Evolutionary conservation across 345 rosid species (phyloP).

Genomic region (Barbarea vulgaris): DNA sequence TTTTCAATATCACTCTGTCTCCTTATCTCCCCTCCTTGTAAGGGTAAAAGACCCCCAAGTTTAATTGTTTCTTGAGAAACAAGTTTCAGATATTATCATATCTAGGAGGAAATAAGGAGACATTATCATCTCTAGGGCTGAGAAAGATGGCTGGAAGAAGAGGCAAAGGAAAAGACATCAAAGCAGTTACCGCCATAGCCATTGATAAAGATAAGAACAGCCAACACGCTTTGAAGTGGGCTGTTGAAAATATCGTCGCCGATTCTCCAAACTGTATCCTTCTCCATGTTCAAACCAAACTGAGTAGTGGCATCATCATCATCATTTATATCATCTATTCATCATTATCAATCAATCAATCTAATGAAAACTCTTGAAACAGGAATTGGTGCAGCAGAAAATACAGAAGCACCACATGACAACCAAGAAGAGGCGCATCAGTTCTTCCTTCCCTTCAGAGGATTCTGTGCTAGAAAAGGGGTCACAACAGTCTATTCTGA

Average conservation of each 20-base stretch:
- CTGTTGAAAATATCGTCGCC: constrained; percentile 62
- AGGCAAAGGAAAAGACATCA: constrained; percentile 41
- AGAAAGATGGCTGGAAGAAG: constrained; percentile 31
- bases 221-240: constrained; percentile 81
- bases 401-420: constrained; percentile 53
- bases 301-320: constrained; percentile 26
- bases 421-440: constrained; percentile 52
- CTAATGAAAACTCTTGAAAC: constrained; percentile 24
- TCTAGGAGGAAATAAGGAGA: not conserved
- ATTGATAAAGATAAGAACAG: constrained; percentile 82
- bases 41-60: not conserved
- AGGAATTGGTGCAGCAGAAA: constrained; percentile 36
- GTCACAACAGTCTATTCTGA: too few relatives aligned
- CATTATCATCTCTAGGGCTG: constrained; percentile 3
- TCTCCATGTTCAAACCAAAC: constrained; percentile 58
- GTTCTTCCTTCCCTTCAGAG: constrained; percentile 68
- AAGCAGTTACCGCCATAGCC: constrained; percentile 56
- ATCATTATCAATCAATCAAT: constrained; percentile 1
- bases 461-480: constrained; percentile 76
- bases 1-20: not conserved
- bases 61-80: constrained; percentile 5
- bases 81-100: constrained; percentile 19
- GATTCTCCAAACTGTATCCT: constrained; percentile 69
- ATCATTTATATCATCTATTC: not conserved
- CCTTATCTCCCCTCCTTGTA: not conserved